These are phyloP conservation scores for Globisporangium perplexum DNA, from an alignment of 352 stramenopile species.

Conservation along the genomic window DNA sequence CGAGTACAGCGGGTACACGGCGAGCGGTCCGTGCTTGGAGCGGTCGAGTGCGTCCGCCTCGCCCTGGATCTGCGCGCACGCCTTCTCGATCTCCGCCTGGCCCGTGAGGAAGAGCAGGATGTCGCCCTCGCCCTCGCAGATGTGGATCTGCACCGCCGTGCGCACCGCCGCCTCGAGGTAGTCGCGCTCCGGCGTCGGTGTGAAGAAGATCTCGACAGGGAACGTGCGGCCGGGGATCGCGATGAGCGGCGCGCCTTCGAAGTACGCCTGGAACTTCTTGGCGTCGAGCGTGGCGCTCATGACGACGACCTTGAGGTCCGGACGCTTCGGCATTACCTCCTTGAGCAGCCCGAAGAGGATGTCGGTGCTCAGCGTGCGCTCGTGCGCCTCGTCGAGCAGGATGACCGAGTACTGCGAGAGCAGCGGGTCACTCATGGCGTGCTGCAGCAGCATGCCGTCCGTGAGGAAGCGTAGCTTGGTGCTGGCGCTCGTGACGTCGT, in stretches of 20 bases:
- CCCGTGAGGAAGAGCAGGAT: constrained; percentile 99
- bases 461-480: constrained; percentile 86
- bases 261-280: constrained; percentile 95
- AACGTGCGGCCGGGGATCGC: constrained; percentile 96
- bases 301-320: constrained; percentile 97
- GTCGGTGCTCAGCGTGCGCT: constrained; percentile 96
- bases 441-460: constrained; percentile 95
- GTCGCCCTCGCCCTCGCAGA: constrained; percentile 96
- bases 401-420: constrained; percentile 96
- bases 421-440: constrained; percentile 96
- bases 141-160: constrained; percentile 94
- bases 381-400: constrained; percentile 97
- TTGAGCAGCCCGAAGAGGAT: constrained; percentile 98
- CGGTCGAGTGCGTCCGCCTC: constrained; percentile 87
- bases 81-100: constrained; percentile 98
- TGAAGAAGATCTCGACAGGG: constrained; percentile 99
- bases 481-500: constrained; percentile 89
- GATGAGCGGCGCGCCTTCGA: constrained; percentile 91
- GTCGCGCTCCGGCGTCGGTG: constrained; percentile 94
- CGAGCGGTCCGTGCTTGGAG: constrained; percentile 93
- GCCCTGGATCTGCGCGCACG: constrained; percentile 88
- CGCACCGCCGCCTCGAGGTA: constrained; percentile 94
- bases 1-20: constrained; percentile 95
- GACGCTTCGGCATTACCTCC: constrained; percentile 92
- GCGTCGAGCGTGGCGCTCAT: constrained; percentile 99